Percentiles rank a stretch among this genome's conserved stretches.
These are phyloP conservation scores for Albophoma yamanashiensis DNA, from an alignment of 2,329 filamentous ascomycete genomes.

Conservation along the genomic window DNA sequence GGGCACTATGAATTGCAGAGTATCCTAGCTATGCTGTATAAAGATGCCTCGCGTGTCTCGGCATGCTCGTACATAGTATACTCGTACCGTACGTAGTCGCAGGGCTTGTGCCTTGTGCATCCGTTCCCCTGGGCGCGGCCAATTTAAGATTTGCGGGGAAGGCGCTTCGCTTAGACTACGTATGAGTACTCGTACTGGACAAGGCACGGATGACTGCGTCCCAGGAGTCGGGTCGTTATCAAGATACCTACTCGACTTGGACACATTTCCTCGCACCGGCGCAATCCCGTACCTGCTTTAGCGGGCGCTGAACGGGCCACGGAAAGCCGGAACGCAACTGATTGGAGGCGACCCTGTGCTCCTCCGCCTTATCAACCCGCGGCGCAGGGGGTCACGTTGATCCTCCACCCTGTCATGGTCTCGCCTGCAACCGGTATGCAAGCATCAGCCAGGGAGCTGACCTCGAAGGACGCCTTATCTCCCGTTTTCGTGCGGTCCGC, in stretches of 20 bases:
- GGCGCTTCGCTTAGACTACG: not conserved
- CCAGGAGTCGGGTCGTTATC: not conserved
- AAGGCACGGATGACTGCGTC: not conserved
- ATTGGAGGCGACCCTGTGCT: not conserved
- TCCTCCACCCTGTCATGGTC: not conserved
- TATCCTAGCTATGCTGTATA: not conserved
- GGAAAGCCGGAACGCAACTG: not conserved
- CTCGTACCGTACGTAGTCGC: not conserved
- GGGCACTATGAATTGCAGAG: not conserved
- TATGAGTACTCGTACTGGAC: not conserved
- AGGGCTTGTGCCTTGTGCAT: not conserved
- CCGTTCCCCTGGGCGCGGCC: not conserved
- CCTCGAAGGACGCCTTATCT: not conserved
- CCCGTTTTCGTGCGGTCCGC: not conserved
- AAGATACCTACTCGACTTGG: not conserved
- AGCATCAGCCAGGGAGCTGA: not conserved
- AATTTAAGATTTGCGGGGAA: constrained; percentile 3
- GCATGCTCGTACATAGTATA: not conserved
- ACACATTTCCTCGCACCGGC: not conserved
- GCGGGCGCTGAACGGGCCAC: not conserved
- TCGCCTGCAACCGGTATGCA: not conserved
- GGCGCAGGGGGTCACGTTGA: not conserved
- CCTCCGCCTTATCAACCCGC: not conserved
- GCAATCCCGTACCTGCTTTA: not conserved
- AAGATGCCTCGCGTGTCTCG: not conserved